These are phyloP conservation scores for Ceratocystis lukuohia DNA, from an alignment of 2,329 filamentous ascomycete genomes.

Conservation along the genomic window DNA sequence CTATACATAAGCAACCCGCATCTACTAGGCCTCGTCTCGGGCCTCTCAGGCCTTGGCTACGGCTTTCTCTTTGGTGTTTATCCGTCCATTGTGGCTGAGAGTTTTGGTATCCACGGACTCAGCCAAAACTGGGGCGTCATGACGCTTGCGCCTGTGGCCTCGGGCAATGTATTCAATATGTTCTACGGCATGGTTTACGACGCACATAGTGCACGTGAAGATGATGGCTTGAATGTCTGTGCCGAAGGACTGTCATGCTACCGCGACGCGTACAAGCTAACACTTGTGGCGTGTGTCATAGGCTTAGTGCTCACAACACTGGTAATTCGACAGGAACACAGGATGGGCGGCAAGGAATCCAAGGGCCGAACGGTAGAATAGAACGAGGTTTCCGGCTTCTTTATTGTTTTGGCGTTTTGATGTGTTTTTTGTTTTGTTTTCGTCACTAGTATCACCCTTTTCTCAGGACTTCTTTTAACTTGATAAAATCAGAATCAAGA, in stretches of 20 bases:
- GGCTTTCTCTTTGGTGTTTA: slow-evolving; percentile 90
- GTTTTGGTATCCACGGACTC: slow-evolving; percentile 78
- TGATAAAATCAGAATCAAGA: too few species aligned
- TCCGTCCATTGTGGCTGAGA: slow-evolving; percentile 76
- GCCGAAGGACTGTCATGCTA: slow-evolving; percentile 71
- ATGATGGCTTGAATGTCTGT: slow-evolving; percentile 60
- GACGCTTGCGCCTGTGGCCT: slow-evolving; percentile 76
- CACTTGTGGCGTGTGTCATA: slow-evolving; percentile 54
- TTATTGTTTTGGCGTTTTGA: background rate
- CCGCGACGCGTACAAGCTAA: slow-evolving; percentile 64
- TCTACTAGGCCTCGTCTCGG: slow-evolving; percentile 62
- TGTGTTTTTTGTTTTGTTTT: background rate
- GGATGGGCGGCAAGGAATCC: slow-evolving; percentile 25
- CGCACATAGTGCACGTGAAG: slow-evolving; percentile 54
- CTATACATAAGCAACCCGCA: slow-evolving; percentile 64
- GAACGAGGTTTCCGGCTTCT: slow-evolving; percentile 8
- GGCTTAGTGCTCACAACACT: slow-evolving; percentile 58
- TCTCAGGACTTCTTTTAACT: background rate
- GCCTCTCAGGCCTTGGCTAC: slow-evolving; percentile 76
- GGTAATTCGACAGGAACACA: slow-evolving; percentile 44
- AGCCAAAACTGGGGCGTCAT: slow-evolving; percentile 96
- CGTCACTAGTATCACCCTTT: background rate
- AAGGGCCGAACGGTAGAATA: slow-evolving; percentile 30
- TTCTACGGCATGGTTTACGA: slow-evolving; percentile 81
- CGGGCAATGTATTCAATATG: slow-evolving; percentile 83